These are phyloP conservation scores for Megacollybia marginata DNA, from an alignment of 768 basidiomycete genomes.

Conservation along the genomic window DNA sequence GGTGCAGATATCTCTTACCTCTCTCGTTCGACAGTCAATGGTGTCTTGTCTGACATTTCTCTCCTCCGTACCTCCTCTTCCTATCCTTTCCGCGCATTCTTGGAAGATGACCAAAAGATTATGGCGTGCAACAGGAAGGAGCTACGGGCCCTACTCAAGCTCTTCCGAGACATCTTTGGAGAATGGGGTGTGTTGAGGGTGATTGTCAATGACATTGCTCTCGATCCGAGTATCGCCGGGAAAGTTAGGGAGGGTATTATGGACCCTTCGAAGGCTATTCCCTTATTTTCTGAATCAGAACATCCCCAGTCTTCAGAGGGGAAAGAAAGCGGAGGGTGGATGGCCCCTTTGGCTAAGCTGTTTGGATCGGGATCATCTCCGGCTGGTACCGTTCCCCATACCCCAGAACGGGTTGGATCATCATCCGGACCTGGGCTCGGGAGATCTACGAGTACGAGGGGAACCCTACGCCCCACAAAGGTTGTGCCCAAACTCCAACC, in stretches of 20 bases:
- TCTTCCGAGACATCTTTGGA: slow-evolving; percentile 77
- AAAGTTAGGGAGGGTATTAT: slow-evolving; percentile 67
- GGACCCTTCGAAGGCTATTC: slow-evolving; percentile 46
- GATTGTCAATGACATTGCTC: slow-evolving; percentile 80
- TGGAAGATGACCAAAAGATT: slow-evolving; percentile 69
- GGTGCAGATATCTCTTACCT: slow-evolving; percentile 84
- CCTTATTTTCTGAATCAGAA: slow-evolving; percentile 28
- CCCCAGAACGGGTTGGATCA: slow-evolving; percentile 9
- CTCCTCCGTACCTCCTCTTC: slow-evolving; percentile 40
- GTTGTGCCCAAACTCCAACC: slow-evolving; percentile 76
- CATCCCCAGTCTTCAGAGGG: slow-evolving; percentile 18
- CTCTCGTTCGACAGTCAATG: slow-evolving; percentile 72
- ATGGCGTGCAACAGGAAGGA: slow-evolving; percentile 69
- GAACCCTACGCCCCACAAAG: slow-evolving; percentile 26
- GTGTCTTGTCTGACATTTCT: slow-evolving; percentile 63
- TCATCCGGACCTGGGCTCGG: slow-evolving; percentile 10
- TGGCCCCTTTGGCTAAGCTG: slow-evolving; percentile 78
- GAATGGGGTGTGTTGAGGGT: slow-evolving; percentile 80
- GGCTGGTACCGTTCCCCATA: slow-evolving; percentile 16
- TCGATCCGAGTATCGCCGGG: slow-evolving; percentile 74
- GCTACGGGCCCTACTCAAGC: slow-evolving; percentile 70
- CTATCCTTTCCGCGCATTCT: slow-evolving; percentile 56
- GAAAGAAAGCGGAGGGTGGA: slow-evolving; percentile 53
- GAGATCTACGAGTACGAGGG: slow-evolving; percentile 15
- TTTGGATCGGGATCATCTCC: slow-evolving; percentile 39